These are phyloP conservation scores for Fusarium xyrophilum DNA, from an alignment of 2,329 filamentous ascomycete species.

Conservation along the genomic window DNA sequence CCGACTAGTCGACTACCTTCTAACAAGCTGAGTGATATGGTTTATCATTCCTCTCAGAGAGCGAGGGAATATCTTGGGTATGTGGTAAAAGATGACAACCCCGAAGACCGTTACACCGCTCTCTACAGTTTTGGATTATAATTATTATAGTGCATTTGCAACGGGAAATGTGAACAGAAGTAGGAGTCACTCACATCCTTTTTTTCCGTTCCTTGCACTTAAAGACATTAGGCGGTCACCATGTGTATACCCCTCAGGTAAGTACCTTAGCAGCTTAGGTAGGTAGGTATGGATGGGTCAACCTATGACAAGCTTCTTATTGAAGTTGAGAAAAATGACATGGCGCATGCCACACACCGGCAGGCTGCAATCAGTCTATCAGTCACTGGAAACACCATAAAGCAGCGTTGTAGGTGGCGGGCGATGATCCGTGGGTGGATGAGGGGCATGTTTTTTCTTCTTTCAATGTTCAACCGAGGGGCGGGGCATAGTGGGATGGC, in stretches of 20 bases:
- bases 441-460: constrained; percentile 20
- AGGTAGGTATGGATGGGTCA: background rate
- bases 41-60: background rate
- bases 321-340: background rate
- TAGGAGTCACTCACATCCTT: background rate
- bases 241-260: background rate
- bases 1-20: background rate
- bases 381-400: constrained; percentile 18
- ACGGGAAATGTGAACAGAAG: background rate
- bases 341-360: background rate
- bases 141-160: background rate
- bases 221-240: background rate
- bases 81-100: background rate
- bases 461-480: background rate
- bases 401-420: constrained; percentile 19
- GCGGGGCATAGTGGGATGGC: constrained; percentile 22
- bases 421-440: constrained; percentile 21
- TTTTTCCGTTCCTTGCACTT: background rate
- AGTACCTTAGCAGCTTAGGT: no score
- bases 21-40: background rate
- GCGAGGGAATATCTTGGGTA: background rate
- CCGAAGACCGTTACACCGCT: background rate
- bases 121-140: background rate
- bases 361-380: background rate
- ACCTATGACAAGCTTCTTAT: background rate